Evolutionary conservation across 352 stramenopile genomes (phyloP).

Genomic region (Vaucheria bursata): DNA sequence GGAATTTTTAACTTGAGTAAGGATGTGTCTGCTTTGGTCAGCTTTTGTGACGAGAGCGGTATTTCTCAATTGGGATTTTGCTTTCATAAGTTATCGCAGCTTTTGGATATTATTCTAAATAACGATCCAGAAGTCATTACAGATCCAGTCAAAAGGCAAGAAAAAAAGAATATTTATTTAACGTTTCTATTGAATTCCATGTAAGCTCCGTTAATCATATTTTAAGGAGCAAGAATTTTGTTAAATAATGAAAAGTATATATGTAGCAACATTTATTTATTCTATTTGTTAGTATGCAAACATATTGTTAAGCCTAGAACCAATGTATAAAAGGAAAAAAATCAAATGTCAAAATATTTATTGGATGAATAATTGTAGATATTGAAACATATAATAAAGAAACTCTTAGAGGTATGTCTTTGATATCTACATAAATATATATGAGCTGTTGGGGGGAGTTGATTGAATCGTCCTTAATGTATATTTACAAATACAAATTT

Average conservation of each 20-base stretch:
- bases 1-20: conserved; percentile 37
- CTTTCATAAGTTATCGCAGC: conserved; percentile 37
- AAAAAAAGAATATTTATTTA: too few species aligned
- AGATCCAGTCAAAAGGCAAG: background rate
- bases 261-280: background rate
- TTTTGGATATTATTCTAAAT: conserved; percentile 43
- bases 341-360: too few species aligned
- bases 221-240: background rate
- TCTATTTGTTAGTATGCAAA: too few species aligned
- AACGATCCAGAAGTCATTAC: conserved; percentile 8
- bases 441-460: too few species aligned
- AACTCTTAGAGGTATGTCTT: too few species aligned
- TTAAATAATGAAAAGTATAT: background rate
- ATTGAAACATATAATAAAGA: background rate
- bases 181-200: too few species aligned
- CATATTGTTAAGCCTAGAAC: too few species aligned
- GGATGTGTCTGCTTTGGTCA: conserved; percentile 30
- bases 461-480: too few species aligned
- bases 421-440: too few species aligned
- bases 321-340: too few species aligned
- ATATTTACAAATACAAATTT: too few species aligned
- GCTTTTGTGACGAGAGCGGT: conserved; percentile 43
- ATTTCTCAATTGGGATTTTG: conserved; percentile 32
- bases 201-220: too few species aligned
- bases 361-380: background rate